Evolutionary conservation across 257 asterid genomes (phyloP).

Genomic region (Scutellaria baicalensis): DNA sequence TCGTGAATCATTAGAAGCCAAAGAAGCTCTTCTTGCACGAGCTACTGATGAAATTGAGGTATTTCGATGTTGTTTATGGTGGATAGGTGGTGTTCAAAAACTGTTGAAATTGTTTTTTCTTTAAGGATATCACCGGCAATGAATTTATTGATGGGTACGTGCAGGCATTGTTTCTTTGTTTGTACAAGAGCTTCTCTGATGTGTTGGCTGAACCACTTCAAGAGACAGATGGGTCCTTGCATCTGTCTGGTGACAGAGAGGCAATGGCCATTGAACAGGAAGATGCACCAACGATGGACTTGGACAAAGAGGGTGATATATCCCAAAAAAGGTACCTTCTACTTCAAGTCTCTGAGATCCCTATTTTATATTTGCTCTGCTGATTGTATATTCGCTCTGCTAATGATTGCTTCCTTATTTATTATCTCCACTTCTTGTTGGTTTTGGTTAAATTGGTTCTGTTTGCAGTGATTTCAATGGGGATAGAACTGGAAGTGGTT

Average conservation of each 20-base stretch:
- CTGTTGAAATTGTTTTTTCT: constrained; percentile 2
- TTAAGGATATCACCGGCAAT: neutral
- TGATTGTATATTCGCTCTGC: neutral
- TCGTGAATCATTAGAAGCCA: constrained; percentile 79
- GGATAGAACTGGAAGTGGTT: constrained; percentile 34
- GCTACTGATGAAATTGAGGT: constrained; percentile 89
- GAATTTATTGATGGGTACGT: constrained; percentile 8
- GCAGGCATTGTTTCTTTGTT: constrained; percentile 67
- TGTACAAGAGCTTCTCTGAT: constrained; percentile 66
- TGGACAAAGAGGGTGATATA: constrained; percentile 56
- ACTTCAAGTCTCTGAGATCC: neutral
- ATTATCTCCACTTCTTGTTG: constrained; percentile 2
- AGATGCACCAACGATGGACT: constrained; percentile 55
- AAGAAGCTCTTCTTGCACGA: constrained; percentile 81
- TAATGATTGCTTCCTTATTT: neutral
- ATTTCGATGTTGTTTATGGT: neutral
- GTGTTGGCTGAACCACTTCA: constrained; percentile 69
- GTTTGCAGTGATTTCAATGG: constrained; percentile 48
- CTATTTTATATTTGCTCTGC: neutral
- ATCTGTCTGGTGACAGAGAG: constrained; percentile 41
- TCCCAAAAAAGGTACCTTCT: constrained; percentile 52
- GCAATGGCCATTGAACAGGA: constrained; percentile 83
- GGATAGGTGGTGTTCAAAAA: neutral
- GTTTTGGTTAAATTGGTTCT: constrained; percentile 2
- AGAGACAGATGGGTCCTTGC: constrained; percentile 63